Base-by-base conservation (phyloP, 2,329 filamentous ascomycete species). In the Claviceps maximensis region DNA sequence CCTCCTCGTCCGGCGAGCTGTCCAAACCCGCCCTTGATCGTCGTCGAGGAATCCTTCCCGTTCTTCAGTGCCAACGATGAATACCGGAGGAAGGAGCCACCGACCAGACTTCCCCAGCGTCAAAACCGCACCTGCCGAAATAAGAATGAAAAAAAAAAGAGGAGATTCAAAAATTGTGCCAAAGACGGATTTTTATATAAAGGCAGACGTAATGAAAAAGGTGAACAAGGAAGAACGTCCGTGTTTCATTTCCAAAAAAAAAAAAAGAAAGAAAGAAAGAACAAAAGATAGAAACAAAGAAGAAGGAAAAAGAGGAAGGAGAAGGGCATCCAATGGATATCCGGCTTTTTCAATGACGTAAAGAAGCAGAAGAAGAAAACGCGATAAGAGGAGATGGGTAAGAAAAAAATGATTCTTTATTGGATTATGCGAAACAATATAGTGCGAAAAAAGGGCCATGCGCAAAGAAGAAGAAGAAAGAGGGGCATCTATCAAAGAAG, bases 21-120 rank as follows among this genome's bases (percentile, higher is more conserved):
- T 38, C 15, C 31, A 13, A 36, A 19, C 15, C 29, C 21, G 9
- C 19, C 41, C 27, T 29, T 27, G 50, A 31, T 23, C 33, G 47
- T 27, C 19, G 27, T 29, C 27, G 8, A 19, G 13, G n/a, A 21
- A 23, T 3, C 4, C 27, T 13, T 23, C n/a, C 8, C 10, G 23
- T 36, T 42, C 15, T 17, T 36, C 21, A 36, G 41, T 15, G 41
- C 21, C 23, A 27, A 36, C 2, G 31, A 47, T 21, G 31, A 8
- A 23, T 21, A 45, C 17, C 12, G 21, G 27, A 21, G 53, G 53
- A 54, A 54, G 49, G 53, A 48, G 49, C 53, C 21, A 21, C 53
- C 25, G 23, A 4, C 27, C 19, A 33, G 25, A 25, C n/a, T 23
- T 29, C 23, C 21, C 15, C 49, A 47, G 27, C 45, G 10, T 4